Evolutionary conservation across 2,329 filamentous ascomycete genomes (phyloP).

Genomic region (Trichoderma brevicompactum): DNA sequence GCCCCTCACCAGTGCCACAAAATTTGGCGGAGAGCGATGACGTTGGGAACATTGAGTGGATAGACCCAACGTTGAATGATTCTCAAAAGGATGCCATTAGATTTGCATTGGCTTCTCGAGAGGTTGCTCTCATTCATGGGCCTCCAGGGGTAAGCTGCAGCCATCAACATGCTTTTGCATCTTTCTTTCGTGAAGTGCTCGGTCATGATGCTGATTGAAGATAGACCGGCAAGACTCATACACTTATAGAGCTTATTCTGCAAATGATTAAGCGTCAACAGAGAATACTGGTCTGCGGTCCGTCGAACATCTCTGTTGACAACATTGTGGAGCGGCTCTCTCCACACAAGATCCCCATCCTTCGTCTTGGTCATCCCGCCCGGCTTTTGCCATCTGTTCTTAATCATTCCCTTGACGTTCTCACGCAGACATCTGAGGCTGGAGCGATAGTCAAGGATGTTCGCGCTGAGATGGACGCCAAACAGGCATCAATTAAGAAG

Average conservation of each 20-base stretch:
- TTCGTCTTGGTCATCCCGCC: conserved; percentile 91
- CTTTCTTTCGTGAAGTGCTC: neutral
- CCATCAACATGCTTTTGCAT: neutral
- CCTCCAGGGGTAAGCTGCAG: conserved; percentile 71
- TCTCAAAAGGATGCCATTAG: conserved; percentile 70
- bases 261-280: conserved; percentile 77
- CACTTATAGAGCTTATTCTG: conserved; percentile 91
- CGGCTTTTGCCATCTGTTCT: conserved; percentile 86
- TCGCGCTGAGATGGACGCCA: conserved; percentile 87
- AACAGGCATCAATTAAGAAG: conserved; percentile 87
- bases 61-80: conserved; percentile 65
- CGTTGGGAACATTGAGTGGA: conserved; percentile 58
- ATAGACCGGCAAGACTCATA: conserved; percentile 93
- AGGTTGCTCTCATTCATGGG: conserved; percentile 90
- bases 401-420: conserved; percentile 85
- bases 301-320: conserved; percentile 96
- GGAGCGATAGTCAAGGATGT: conserved; percentile 89
- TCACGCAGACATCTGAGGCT: conserved; percentile 88
- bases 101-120: conserved; percentile 82
- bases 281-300: conserved; percentile 89
- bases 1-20: conserved; percentile 53
- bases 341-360: conserved; percentile 80
- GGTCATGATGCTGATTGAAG: conserved; percentile 19
- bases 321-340: conserved; percentile 94
- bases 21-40: conserved; percentile 50